Conservation (phyloP, 768 basidiomycete genomes). For the Hydnum rufescens region DNA sequence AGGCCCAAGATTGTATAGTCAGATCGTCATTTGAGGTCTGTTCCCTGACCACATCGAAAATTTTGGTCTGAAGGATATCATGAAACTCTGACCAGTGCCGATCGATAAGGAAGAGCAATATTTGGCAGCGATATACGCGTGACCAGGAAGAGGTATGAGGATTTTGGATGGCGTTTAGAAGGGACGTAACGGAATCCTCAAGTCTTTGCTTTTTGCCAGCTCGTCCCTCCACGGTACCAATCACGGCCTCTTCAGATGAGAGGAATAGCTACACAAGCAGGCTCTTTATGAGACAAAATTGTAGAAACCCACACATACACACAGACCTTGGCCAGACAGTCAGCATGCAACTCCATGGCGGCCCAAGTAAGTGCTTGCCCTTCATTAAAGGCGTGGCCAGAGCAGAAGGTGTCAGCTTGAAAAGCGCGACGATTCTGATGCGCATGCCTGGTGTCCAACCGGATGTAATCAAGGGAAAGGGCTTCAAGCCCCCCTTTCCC, state of each 20-base stretch:
- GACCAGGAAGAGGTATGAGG: background rate
- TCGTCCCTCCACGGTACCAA: too few relatives aligned
- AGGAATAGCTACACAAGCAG: too few relatives aligned
- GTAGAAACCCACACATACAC: background rate
- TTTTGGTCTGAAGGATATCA: slow-evolving; percentile 31
- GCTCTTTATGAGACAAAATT: too few relatives aligned
- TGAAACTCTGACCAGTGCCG: slow-evolving; percentile 54
- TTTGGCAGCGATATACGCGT: slow-evolving; percentile 37
- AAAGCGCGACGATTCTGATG: slow-evolving; percentile 26
- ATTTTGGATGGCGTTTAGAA: background rate
- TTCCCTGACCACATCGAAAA: slow-evolving; percentile 35
- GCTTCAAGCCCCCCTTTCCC: slow-evolving; percentile 28
- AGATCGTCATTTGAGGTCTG: slow-evolving; percentile 46
- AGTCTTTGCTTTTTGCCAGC: background rate
- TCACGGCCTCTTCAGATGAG: too few relatives aligned
- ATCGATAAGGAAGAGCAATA: slow-evolving; percentile 68
- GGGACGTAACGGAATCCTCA: slow-evolving; percentile 26
- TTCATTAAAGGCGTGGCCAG: slow-evolving; percentile 51
- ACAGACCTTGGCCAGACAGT: slow-evolving; percentile 48
- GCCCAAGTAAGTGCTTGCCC: slow-evolving; percentile 63
- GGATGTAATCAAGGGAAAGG: slow-evolving; percentile 43
- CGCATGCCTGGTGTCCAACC: slow-evolving; percentile 27
- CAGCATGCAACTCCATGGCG: slow-evolving; percentile 58
- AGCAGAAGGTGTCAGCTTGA: slow-evolving; percentile 41
- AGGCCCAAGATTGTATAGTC: slow-evolving; percentile 62